Base-by-base conservation (phyloP, 2,329 filamentous ascomycete species). In the Penicillium sp. region DNA sequence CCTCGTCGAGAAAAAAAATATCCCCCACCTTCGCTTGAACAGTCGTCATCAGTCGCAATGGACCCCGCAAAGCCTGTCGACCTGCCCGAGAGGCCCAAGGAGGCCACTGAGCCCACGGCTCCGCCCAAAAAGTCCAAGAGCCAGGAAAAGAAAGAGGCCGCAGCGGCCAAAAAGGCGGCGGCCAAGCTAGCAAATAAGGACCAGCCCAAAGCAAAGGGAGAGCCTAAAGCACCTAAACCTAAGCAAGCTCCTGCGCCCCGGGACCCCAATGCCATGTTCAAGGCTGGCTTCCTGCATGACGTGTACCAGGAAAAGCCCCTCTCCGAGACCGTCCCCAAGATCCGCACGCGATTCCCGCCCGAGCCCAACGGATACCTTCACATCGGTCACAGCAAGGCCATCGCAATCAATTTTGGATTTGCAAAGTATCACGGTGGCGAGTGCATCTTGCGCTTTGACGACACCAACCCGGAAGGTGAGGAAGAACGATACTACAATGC, bases 351-450 rank as follows among this genome's bases (percentile, higher is more conserved):
- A 62, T 92, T 93, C 68, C 89, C 89, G 2, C 89, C 89, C 18
- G 89, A 93, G 75, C 94, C 94, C 44, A 97, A 97, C 72, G 94
- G 93, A 51, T 97, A 88, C 71, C 82, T 97, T 9, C 92, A 97
- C 70, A 89, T 97, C 63, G 93, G 93, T 18, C 94, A 97, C 70
- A 89, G 89, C 61, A 97, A 97, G 78, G 93, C 94, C 19, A 97
- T 97, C 71, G 88, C 91, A 0, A 85, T 97, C 73, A 97, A 97
- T 76, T 97, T 97, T 75, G 93, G 93, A 7, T 97, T 97, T 71
- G 93, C 94, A 13, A 85, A 84, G 67, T 86, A 87, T 68, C 89
- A 96, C 70, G 88, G 88, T 34, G 93, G 93, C 55, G 79, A 86
- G 58, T 89, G 85, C 73, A 87, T 88, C 67, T 75, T 91, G 58